phyloP scores from a whole-genome alignment of 257 asterid species.

The Prunella vulgaris region DNA sequence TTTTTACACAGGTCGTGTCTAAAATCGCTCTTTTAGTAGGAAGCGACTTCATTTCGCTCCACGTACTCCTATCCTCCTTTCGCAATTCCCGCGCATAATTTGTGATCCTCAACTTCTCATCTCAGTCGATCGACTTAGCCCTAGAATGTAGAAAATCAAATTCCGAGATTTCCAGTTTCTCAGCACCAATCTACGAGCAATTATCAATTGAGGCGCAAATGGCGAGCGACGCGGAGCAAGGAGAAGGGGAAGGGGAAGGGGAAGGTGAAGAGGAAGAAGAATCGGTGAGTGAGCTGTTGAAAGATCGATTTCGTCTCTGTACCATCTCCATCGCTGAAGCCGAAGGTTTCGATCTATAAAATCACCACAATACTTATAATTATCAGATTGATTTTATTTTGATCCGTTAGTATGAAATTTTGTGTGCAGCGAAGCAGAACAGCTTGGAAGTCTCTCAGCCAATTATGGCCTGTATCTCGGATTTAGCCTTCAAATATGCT shows the following conservation, averaged over 20 bases:
- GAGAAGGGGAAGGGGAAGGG: conserved; percentile 31
- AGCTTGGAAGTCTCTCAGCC: conserved; percentile 82
- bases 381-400: not conserved
- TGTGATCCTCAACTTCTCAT: not conserved
- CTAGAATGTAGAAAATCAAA: conserved; percentile 16
- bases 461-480: conserved; percentile 72
- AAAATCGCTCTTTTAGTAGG: too few relatives aligned
- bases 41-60: too few relatives aligned
- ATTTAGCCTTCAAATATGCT: conserved; percentile 81
- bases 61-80: too few relatives aligned
- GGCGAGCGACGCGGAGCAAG: conserved; percentile 57
- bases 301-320: conserved; percentile 80
- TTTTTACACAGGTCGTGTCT: too few relatives aligned
- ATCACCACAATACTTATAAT: not conserved
- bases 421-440: conserved; percentile 54
- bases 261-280: conserved; percentile 67
- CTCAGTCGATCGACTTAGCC: conserved; percentile 18
- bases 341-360: conserved; percentile 45
- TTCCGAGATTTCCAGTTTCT: conserved; percentile 5
- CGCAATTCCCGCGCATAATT: conserved; percentile 36
- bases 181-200: not conserved
- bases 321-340: conserved; percentile 77
- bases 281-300: conserved; percentile 52
- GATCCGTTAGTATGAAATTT: not conserved
- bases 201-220: conserved; percentile 14